Evolutionary conservation across 148 eudicot species (phyloP).

Genomic region (Rhododendron molle): DNA sequence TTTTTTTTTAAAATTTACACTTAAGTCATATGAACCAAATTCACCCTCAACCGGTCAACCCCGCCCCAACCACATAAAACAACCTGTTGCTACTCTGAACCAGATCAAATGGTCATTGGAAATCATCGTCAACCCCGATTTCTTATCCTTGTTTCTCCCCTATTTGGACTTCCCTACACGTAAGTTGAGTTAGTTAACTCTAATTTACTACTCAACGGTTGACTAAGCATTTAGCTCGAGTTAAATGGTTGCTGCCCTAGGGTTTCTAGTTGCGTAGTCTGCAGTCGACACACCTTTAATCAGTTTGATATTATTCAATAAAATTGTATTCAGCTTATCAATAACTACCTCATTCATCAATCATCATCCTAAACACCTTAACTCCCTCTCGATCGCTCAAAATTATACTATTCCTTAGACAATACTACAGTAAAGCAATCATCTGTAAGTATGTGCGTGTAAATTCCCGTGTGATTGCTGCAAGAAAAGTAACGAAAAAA

Average conservation of each 20-base stretch:
- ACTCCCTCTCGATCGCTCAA: not conserved
- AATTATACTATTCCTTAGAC: not conserved
- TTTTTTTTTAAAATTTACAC: not conserved
- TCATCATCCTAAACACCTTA: constrained; percentile 1
- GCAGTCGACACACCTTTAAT: not conserved
- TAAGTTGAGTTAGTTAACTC: not conserved
- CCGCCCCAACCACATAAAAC: not conserved
- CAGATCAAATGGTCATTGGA: not conserved
- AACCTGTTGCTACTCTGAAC: no score
- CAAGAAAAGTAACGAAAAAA: not conserved
- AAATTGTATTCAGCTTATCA: not conserved
- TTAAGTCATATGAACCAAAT: not conserved
- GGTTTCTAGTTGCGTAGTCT: not conserved
- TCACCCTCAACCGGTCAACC: not conserved
- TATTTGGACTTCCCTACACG: not conserved
- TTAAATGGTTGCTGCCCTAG: not conserved
- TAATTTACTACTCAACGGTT: not conserved
- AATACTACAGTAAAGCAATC: not conserved
- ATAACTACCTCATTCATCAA: not conserved
- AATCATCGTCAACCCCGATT: not conserved
- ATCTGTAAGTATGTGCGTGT: not conserved
- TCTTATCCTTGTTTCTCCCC: not conserved
- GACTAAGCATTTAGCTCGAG: not conserved
- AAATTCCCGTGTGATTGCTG: not conserved
- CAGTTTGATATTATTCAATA: not conserved